Conservation (phyloP, 2,329 filamentous ascomycete species). For the Lojkania enalia region DNA sequence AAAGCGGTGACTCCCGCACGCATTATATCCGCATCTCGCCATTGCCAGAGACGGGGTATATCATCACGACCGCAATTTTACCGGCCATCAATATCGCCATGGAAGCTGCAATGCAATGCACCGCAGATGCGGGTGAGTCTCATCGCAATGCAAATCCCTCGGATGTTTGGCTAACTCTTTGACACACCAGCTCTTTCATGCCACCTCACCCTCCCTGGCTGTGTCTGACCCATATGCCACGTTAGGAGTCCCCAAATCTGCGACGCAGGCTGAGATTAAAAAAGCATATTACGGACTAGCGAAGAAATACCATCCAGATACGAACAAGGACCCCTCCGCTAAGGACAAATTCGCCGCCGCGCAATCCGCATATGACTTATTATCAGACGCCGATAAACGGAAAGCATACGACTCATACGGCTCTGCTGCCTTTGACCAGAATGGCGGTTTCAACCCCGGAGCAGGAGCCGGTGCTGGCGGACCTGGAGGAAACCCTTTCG, state of each 20-base stretch:
- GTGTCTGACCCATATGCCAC: slow-evolving; percentile 81
- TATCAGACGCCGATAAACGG: slow-evolving; percentile 91
- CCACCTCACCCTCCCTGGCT: slow-evolving; percentile 61
- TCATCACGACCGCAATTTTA: slow-evolving; percentile 30
- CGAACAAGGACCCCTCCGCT: slow-evolving; percentile 90
- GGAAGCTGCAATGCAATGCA: slow-evolving; percentile 24
- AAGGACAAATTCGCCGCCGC: slow-evolving; percentile 95
- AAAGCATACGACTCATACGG: slow-evolving; percentile 92
- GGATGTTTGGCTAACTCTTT: slow-evolving; percentile 16
- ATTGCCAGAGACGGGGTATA: slow-evolving; percentile 37
- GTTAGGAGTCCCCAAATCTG: slow-evolving; percentile 79
- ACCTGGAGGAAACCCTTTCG: slow-evolving; percentile 63
- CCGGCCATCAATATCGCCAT: slow-evolving; percentile 27
- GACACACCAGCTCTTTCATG: slow-evolving; percentile 40
- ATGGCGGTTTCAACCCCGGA: slow-evolving; percentile 77
- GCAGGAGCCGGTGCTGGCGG: slow-evolving; percentile 63
- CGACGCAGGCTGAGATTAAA: slow-evolving; percentile 88
- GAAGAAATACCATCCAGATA: slow-evolving; percentile 97
- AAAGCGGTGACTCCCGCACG: slow-evolving; percentile 38
- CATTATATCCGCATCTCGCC: slow-evolving; percentile 34
- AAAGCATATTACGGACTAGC: slow-evolving; percentile 97
- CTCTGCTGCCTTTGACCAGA: slow-evolving; percentile 70
- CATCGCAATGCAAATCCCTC: background rate
- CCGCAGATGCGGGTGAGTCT: slow-evolving; percentile 37
- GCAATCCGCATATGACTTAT: slow-evolving; percentile 88